Percentiles rank a stretch among this genome's conserved stretches.
phyloP scores from a whole-genome alignment of 352 stramenopile species.

The Pythium biforme region DNA sequence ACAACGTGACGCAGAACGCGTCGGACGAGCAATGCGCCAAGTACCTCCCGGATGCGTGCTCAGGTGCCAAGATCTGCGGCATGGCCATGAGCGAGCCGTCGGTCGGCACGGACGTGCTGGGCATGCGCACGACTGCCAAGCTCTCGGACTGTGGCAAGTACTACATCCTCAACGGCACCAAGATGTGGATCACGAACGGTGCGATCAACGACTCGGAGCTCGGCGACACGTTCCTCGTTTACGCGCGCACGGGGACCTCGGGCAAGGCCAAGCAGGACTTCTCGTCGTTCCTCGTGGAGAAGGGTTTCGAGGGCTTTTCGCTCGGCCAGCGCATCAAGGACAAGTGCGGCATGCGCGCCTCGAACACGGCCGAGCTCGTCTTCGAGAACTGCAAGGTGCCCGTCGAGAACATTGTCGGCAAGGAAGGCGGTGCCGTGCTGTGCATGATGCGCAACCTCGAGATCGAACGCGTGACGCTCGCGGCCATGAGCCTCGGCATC shows the following conservation, averaged over 20 bases:
- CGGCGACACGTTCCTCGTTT: constrained; percentile 98
- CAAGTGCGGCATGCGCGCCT: constrained; percentile 98
- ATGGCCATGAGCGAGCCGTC: constrained; percentile 99
- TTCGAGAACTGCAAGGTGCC: constrained; percentile 97
- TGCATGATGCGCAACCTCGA: constrained; percentile 98
- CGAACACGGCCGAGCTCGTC: constrained; percentile 97
- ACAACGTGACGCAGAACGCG: constrained; percentile 91
- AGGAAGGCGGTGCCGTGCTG: constrained; percentile 69
- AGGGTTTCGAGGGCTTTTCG: constrained; percentile 95
- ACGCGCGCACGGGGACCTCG: constrained; percentile 92
- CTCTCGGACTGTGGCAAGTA: constrained; percentile 83
- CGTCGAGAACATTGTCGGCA: constrained; percentile 91
- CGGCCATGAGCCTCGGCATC: constrained; percentile 97
- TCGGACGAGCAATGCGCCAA: constrained; percentile 84
- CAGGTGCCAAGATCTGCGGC: constrained; percentile 94
- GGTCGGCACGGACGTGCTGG: constrained; percentile 93
- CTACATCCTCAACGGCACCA: constrained; percentile 90
- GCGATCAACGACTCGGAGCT: constrained; percentile 93
- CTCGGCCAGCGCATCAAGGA: constrained; percentile 98
- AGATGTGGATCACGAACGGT: constrained; percentile 99
- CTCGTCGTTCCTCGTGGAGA: constrained; percentile 98
- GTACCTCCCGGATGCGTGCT: constrained; percentile 91
- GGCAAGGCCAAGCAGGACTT: constrained; percentile 89
- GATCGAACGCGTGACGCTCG: constrained; percentile 97
- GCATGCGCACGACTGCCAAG: constrained; percentile 94